Evolutionary conservation across 2,329 filamentous ascomycete species (phyloP), one percentile per base, ranked within the genome.

Genomic region (Dactylellina parvicollis): DNA sequence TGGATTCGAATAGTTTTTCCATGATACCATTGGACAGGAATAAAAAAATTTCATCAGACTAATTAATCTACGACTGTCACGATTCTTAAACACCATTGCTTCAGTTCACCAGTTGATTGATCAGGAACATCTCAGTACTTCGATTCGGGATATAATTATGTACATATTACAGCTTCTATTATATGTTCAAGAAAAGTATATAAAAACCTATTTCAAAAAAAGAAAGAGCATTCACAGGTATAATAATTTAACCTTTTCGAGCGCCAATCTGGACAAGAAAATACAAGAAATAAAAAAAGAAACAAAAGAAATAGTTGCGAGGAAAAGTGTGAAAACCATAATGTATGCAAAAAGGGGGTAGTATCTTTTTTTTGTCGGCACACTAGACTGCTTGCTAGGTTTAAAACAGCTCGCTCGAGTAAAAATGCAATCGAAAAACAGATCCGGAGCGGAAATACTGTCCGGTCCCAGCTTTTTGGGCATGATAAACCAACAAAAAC

Each of bases 91-190:
- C n/a, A 5, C n/a, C n/a, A 28, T 24, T 49, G 20, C 28, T 38
- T 36, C 12, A 4, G n/a, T n/a, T 36, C 22, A 3, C 14, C 20
- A 10, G 22, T 26, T 22, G 20, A 22, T 34, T n/a, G 32, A 34
- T 34, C 26, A 52, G n/a, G n/a, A 20, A 34, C 24, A 20, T 34
- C 34, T 52, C n/a, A n/a, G 47, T 52, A 4, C 20, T 28, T n/a
- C 28, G 14, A 30, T 52, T 52, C 22, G 12, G 20, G 46, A 55
- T 36, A 56, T 55, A 14, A 55, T 61, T 71, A 64, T 62, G 42
- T 64, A 62, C 65, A 61, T 61, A 62, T 71, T 62, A 62, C 57
- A 62, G 47, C 50, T 52, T 59, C 59, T 66, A 56, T 66, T 55
- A 50, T 46, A 65, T 59, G 60, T 59, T 34, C 56, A 59, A 60